These are phyloP conservation scores for Sordaria brevicollis DNA, from an alignment of 495 filamentous ascomycete genomes.

Conservation along the genomic window DNA sequence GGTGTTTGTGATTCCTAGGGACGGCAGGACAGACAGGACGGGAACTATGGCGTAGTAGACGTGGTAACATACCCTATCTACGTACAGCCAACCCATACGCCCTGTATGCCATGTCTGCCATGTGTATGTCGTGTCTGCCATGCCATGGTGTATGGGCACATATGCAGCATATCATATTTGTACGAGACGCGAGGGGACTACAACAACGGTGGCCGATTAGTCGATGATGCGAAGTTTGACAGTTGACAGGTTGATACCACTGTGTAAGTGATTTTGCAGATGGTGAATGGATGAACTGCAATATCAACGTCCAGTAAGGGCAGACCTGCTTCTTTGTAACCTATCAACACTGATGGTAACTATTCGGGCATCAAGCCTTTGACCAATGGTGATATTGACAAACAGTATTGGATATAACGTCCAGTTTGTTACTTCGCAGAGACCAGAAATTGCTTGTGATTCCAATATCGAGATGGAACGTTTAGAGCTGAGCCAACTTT, in stretches of 20 bases:
- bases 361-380: neutral
- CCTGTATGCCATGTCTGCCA: too few relatives aligned
- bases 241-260: neutral
- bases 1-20: neutral
- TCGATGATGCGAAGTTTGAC: neutral
- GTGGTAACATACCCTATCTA: neutral
- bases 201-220: neutral
- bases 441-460: neutral
- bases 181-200: neutral
- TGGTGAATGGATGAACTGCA: neutral
- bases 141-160: neutral
- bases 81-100: too few relatives aligned
- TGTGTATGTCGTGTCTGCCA: too few relatives aligned
- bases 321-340: neutral
- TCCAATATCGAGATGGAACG: neutral
- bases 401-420: neutral
- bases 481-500: too few relatives aligned
- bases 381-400: neutral
- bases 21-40: neutral
- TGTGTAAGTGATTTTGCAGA: neutral
- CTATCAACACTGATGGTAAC: neutral
- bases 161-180: neutral
- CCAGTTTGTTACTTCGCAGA: neutral
- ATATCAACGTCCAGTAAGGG: neutral
- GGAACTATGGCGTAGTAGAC: neutral